These are phyloP conservation scores for Podospora tetraspora DNA, from an alignment of 495 filamentous ascomycete species.

Conservation along the genomic window DNA sequence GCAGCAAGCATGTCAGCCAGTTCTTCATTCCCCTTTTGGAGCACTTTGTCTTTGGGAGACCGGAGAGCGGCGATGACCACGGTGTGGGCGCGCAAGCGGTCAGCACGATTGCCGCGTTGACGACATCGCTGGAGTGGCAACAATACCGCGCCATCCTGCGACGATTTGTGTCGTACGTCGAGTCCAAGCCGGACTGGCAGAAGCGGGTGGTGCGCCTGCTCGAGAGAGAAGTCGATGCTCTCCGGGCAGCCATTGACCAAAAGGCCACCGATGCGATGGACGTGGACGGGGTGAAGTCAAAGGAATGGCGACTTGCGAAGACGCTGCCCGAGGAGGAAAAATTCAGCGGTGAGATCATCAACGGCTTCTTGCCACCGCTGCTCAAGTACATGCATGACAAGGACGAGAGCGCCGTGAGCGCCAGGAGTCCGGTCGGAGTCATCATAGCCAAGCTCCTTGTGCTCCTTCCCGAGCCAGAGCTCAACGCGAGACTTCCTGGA, in stretches of 20 bases:
- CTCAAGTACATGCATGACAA: slow-evolving; percentile 83
- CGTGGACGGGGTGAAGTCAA: slow-evolving; percentile 28
- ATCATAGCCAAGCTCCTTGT: slow-evolving; percentile 80
- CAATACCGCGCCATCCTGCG: slow-evolving; percentile 79
- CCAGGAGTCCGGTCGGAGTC: slow-evolving; percentile 81
- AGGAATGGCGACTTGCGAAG: slow-evolving; percentile 46
- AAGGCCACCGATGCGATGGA: slow-evolving; percentile 40
- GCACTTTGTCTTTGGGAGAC: slow-evolving; percentile 81
- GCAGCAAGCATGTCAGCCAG: slow-evolving; percentile 70
- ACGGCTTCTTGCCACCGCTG: slow-evolving; percentile 69
- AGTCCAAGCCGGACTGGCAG: slow-evolving; percentile 73
- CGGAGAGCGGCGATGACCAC: slow-evolving; percentile 70
- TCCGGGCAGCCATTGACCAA: slow-evolving; percentile 48
- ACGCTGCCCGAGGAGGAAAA: slow-evolving; percentile 66
- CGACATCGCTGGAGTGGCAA: slow-evolving; percentile 78
- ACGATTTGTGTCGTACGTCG: slow-evolving; percentile 72
- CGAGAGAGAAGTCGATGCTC: slow-evolving; percentile 69
- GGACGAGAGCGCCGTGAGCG: slow-evolving; percentile 85
- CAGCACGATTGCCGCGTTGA: slow-evolving; percentile 64
- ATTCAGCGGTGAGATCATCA: slow-evolving; percentile 65
- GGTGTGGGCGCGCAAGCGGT: slow-evolving; percentile 81
- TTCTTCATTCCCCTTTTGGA: slow-evolving; percentile 90
- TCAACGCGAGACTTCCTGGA: slow-evolving; percentile 67
- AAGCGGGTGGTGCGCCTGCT: slow-evolving; percentile 81
- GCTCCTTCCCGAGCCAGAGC: slow-evolving; percentile 64